Base-by-base conservation (phyloP, 1,284 basidiomycete species). In the Stereum hirsutum region DNA sequence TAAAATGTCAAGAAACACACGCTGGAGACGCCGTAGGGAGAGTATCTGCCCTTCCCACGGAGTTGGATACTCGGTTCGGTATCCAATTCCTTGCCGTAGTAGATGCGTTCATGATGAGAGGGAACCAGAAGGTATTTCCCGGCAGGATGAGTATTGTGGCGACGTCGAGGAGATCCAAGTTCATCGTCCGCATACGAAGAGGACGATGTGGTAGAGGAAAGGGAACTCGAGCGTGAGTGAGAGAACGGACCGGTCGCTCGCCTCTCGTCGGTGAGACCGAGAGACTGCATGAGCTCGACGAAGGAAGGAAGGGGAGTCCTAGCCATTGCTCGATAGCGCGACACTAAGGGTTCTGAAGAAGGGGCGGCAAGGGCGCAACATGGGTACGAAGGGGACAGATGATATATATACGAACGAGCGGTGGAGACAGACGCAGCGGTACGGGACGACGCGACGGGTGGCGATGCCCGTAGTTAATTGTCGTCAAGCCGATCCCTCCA, bases 231-330 rank as follows among this genome's bases (percentile, higher is more conserved):
- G 45, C 64, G 53, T 54, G 54, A 37, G 61, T 33, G 59, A 51
- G 42, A 58, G 57, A 39, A 54, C 50, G 43, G 61, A 51, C 44
- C 57, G 48, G 47, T 62, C n/a, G 41, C 46, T 20, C 38, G 49
- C 39, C 52, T 44, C 37, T 54, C 56, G 52, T 62, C 64, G 46
- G 81, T 74, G 58, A 88, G 69, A 49, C 82, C 86, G 52, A 89
- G 69, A 49, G 85, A 75, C 49, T 76, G 74, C 83, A 89, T 86
- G 59, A 89, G 81, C 64, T 88, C 78, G 47, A 86, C 78, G 60
- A 89, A 89, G 46, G 85, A 87, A 56, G 85, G 85, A 56, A 89
- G 79, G 55, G 81, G 65, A 53, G 79, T 69, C 74, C 78, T 82
- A 17, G 31, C 19, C 48, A 32, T 26, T 31, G 39, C 15, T 17